Evolutionary conservation across 164 flowering plant genomes (phyloP).

Genomic region (Platanus orientalis): DNA sequence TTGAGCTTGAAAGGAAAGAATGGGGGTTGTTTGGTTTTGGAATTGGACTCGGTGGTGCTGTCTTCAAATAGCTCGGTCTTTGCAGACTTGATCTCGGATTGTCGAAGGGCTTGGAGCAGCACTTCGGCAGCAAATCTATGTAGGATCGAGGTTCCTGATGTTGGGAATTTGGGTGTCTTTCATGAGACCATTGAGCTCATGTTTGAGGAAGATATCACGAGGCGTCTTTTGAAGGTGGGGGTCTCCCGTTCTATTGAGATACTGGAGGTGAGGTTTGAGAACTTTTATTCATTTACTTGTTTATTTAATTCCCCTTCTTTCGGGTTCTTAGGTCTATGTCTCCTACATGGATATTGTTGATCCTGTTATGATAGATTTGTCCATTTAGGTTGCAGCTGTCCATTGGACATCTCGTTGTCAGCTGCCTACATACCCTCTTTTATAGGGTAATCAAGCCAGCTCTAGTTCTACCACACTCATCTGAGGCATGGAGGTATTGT

Average conservation of each 20-base stretch:
- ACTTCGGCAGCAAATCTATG: slow-evolving; percentile 28
- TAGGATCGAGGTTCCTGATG: slow-evolving; percentile 78
- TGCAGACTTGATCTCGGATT: slow-evolving; percentile 48
- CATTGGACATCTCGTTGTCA: too few species aligned
- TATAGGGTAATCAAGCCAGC: too few species aligned
- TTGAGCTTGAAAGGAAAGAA: slow-evolving; percentile 68
- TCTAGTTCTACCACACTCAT: too few species aligned
- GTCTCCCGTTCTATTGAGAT: slow-evolving; percentile 60
- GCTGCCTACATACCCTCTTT: too few species aligned
- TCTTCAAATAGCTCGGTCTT: slow-evolving; percentile 53
- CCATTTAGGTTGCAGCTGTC: too few species aligned
- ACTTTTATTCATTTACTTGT: too few species aligned
- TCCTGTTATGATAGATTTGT: too few species aligned
- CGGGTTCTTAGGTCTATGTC: too few species aligned
- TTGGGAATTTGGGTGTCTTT: slow-evolving; percentile 60
- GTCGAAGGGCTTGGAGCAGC: slow-evolving; percentile 18
- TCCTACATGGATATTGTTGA: too few species aligned
- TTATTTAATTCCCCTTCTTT: too few species aligned
- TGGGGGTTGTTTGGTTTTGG: slow-evolving; percentile 64
- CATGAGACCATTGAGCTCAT: slow-evolving; percentile 80
- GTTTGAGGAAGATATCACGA: slow-evolving; percentile 58
- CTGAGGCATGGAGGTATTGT: too few species aligned
- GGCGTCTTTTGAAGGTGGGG: slow-evolving; percentile 50
- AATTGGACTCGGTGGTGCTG: slow-evolving; percentile 63
- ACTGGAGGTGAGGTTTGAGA: slow-evolving; percentile 87